phyloP scores from a whole-genome alignment of 2,329 filamentous ascomycete genomes.

The Lizonia empirigonia region DNA sequence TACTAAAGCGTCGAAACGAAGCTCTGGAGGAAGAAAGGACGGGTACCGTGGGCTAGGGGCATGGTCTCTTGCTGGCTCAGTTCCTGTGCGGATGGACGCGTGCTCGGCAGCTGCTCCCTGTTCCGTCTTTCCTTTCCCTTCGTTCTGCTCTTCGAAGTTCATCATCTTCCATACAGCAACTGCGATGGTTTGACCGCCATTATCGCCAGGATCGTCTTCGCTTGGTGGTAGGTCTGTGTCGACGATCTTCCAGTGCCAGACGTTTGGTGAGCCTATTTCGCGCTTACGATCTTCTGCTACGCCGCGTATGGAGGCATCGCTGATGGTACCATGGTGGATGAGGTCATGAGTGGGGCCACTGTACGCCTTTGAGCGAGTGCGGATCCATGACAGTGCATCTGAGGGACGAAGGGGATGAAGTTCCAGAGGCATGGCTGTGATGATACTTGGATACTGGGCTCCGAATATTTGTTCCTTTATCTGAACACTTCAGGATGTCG shows the following conservation, averaged over 20 bases:
- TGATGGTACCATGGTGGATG: slow-evolving; percentile 31
- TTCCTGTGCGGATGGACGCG: slow-evolving; percentile 3
- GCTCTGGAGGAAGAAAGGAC: slow-evolving; percentile 77
- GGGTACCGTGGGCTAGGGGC: slow-evolving; percentile 46
- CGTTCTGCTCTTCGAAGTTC: slow-evolving; percentile 14
- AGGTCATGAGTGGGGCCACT: slow-evolving; percentile 39
- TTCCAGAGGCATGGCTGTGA: slow-evolving; percentile 32
- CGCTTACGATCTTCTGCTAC: slow-evolving; percentile 31
- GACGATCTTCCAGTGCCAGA: slow-evolving; percentile 42
- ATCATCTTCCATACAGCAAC: slow-evolving; percentile 36
- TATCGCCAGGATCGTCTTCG: slow-evolving; percentile 30
- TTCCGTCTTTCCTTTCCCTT: neutral
- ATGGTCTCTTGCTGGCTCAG: neutral
- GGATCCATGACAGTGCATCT: slow-evolving; percentile 38
- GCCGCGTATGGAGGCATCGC: slow-evolving; percentile 32
- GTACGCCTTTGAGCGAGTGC: slow-evolving; percentile 37
- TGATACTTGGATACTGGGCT: too few species aligned
- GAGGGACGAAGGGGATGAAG: slow-evolving; percentile 26
- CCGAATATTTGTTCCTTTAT: neutral
- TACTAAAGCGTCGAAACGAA: slow-evolving; percentile 32
- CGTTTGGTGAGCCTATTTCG: slow-evolving; percentile 30
- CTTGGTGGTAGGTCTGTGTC: slow-evolving; percentile 34
- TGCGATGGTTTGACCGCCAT: slow-evolving; percentile 36
- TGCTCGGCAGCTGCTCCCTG: neutral
- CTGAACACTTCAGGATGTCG: neutral